Conservation (phyloP, 2,329 filamentous ascomycete genomes). For the Sporothrix luriei region DNA sequence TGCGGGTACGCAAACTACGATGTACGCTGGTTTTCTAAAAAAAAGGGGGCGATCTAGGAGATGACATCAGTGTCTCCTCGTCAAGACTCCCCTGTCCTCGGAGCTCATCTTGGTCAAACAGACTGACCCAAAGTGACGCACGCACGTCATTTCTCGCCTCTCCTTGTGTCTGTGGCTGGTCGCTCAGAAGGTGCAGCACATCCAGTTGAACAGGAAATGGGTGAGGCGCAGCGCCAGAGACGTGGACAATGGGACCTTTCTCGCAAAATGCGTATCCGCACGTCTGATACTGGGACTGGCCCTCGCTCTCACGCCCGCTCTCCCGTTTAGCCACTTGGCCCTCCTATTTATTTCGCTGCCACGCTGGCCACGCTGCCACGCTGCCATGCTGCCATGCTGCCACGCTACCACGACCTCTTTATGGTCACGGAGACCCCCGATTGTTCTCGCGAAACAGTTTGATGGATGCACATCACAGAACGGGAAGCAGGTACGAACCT, state of each 20-base stretch:
- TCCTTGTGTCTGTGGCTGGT: too few relatives aligned
- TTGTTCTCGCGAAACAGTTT: background rate
- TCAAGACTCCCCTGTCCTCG: too few relatives aligned
- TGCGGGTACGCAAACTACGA: background rate
- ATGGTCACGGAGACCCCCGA: background rate
- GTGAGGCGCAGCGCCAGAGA: constrained; percentile 2
- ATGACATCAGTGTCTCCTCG: background rate
- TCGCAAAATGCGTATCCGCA: background rate
- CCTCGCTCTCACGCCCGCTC: background rate
- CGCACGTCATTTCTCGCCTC: too few relatives aligned
- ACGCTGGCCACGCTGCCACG: background rate
- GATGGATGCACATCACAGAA: too few relatives aligned
- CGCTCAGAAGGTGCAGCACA: too few relatives aligned
- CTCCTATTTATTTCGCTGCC: background rate
- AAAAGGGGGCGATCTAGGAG: background rate
- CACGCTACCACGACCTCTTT: background rate
- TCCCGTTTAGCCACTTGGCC: background rate
- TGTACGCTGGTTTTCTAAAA: too few relatives aligned
- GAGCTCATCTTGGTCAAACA: too few relatives aligned
- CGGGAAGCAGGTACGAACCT: too few relatives aligned
- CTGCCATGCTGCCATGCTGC: background rate
- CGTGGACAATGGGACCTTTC: background rate
- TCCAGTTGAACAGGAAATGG: background rate
- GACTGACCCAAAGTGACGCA: too few relatives aligned
- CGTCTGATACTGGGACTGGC: background rate